Evolutionary conservation across 257 asterid species (phyloP).

Genomic region (Sherardia arvensis): DNA sequence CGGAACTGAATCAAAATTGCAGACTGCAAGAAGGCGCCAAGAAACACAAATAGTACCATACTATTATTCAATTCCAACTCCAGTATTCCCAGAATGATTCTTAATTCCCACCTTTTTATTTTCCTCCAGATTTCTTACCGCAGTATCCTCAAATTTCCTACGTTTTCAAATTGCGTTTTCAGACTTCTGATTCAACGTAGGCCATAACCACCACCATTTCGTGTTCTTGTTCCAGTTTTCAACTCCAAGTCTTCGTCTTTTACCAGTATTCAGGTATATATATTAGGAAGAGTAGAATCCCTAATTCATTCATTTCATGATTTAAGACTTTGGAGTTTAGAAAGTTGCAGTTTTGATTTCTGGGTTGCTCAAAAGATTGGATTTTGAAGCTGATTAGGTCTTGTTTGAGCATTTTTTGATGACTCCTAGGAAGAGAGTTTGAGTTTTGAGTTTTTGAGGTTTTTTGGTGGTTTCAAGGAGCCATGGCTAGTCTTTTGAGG

Average conservation of each 20-base stretch:
- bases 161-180: background rate
- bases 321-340: background rate
- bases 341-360: constrained; percentile 1
- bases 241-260: constrained; percentile 3
- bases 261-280: background rate
- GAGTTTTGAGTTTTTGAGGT: background rate
- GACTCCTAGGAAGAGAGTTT: constrained; percentile 13
- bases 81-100: constrained; percentile 1
- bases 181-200: background rate
- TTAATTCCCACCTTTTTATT: background rate
- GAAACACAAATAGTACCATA: background rate
- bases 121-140: background rate
- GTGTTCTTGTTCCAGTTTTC: constrained; percentile 2
- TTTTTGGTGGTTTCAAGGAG: constrained; percentile 8
- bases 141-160: background rate
- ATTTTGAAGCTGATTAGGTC: background rate
- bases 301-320: background rate
- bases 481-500: constrained; percentile 27
- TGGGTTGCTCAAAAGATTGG: constrained; percentile 9
- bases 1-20: background rate
- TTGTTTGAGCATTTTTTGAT: constrained; percentile 12
- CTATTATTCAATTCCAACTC: background rate
- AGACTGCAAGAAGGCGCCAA: constrained; percentile 1
- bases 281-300: background rate
- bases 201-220: background rate